Evolutionary conservation across 441 rosid species (phyloP).

Genomic region (Gossypium laxum): DNA sequence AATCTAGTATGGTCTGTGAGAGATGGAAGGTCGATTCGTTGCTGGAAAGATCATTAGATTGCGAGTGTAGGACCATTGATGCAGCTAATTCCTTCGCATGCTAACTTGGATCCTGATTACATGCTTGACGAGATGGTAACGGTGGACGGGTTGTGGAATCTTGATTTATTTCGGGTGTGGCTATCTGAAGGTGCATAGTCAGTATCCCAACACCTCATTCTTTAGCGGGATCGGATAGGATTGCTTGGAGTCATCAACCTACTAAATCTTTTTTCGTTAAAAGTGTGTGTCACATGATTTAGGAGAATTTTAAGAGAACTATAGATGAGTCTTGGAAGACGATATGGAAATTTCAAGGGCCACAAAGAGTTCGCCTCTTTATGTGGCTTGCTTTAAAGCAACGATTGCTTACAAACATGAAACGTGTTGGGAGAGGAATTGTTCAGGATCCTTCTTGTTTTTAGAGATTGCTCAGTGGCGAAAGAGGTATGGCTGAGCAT

Average conservation of each 20-base stretch:
- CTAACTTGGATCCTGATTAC: neutral
- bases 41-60: neutral
- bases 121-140: neutral
- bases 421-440: neutral
- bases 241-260: no score
- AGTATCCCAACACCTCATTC: no score
- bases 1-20: neutral
- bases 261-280: no score
- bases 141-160: neutral
- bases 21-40: neutral
- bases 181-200: no score
- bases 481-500: neutral
- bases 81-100: neutral
- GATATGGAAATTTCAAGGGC: neutral
- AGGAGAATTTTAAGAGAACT: neutral
- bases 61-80: neutral
- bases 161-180: neutral
- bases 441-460: neutral
- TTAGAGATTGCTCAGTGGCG: neutral
- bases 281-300: neutral
- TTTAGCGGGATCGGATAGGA: no score
- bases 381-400: neutral
- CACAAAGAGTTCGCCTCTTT: no score
- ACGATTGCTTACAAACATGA: neutral
- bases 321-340: neutral